These are phyloP conservation scores for Exophiala lecanii-corni DNA, from an alignment of 2,329 filamentous ascomycete species.

Conservation along the genomic window DNA sequence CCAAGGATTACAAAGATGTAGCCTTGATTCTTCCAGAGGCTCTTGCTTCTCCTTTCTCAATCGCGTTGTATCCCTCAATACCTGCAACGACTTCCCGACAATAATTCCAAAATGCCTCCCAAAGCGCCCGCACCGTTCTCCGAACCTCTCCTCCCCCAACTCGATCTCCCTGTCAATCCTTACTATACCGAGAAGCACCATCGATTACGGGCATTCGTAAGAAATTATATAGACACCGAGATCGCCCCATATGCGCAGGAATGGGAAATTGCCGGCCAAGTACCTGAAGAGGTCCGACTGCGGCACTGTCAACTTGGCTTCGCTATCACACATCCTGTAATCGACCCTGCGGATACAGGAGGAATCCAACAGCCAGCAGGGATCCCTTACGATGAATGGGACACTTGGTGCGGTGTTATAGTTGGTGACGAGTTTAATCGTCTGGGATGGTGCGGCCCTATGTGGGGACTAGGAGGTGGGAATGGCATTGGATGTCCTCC, in stretches of 20 bases:
- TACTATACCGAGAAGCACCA: conserved; percentile 65
- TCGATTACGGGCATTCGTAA: conserved; percentile 63
- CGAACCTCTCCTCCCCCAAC: conserved; percentile 68
- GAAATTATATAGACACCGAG: conserved; percentile 61
- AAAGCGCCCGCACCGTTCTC: conserved; percentile 57
- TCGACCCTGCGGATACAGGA: conserved; percentile 61
- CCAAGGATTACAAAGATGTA: too few species aligned
- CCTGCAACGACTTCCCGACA: too few species aligned
- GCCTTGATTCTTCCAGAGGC: too few species aligned
- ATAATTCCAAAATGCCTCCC: too few species aligned
- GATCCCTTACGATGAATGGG: conserved; percentile 67
- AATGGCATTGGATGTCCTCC: conserved; percentile 66
- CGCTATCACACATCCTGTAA: conserved; percentile 62
- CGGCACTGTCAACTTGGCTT: conserved; percentile 64
- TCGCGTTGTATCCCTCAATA: too few species aligned
- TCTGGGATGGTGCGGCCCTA: conserved; percentile 59
- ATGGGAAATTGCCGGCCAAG: conserved; percentile 63
- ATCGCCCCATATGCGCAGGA: conserved; percentile 60
- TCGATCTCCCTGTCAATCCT: conserved; percentile 60
- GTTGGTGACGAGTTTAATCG: conserved; percentile 67
- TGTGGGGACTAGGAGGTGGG: conserved; percentile 57
- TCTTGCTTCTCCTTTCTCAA: too few species aligned
- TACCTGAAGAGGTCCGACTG: conserved; percentile 60
- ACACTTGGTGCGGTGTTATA: conserved; percentile 65
- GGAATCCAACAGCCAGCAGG: conserved; percentile 63